Conservation (phyloP, 106 monocot species). For the Dioscorea dumetorum region DNA sequence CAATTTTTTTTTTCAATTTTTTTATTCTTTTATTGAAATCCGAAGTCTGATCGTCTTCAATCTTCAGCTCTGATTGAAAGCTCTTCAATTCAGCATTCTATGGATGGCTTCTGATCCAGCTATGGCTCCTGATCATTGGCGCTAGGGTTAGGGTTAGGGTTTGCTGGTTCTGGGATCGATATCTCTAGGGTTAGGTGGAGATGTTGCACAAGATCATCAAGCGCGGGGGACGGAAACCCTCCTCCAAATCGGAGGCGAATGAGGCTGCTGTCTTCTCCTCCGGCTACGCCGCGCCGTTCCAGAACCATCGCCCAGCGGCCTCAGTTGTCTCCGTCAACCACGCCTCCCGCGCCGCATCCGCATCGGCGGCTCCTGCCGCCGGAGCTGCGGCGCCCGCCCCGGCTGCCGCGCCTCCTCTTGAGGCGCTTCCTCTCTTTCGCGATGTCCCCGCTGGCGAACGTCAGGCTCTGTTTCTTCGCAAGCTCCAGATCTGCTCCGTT, state of each 20-base stretch:
- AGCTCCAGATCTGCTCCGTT: slow-evolving; percentile 40
- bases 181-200: background rate
- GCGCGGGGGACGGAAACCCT: slow-evolving; percentile 4
- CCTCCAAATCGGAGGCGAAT: slow-evolving; percentile 18
- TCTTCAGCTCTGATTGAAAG: too few relatives aligned
- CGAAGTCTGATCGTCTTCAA: too few relatives aligned
- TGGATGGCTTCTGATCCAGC: too few relatives aligned
- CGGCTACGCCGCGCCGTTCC: slow-evolving; percentile 5
- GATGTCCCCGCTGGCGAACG: slow-evolving; percentile 36
- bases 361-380: background rate
- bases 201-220: slow-evolving; percentile 16
- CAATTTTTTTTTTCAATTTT: too few relatives aligned
- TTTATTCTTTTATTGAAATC: too few relatives aligned
- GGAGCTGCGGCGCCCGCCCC: background rate
- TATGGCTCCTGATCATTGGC: background rate
- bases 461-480: slow-evolving; percentile 26
- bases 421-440: slow-evolving; percentile 38
- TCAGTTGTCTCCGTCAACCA: slow-evolving; percentile 28
- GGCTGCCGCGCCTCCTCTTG: background rate
- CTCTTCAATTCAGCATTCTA: too few relatives aligned
- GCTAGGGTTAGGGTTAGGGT: slow-evolving; percentile 1
- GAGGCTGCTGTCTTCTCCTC: slow-evolving; percentile 19
- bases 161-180: background rate
- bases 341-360: slow-evolving; percentile 25
- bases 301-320: slow-evolving; percentile 1